Percentiles rank a stretch among this genome's conserved stretches.
Evolutionary conservation across 2,329 filamentous ascomycete species (phyloP).

Genomic region (Beauveria asiatica): DNA sequence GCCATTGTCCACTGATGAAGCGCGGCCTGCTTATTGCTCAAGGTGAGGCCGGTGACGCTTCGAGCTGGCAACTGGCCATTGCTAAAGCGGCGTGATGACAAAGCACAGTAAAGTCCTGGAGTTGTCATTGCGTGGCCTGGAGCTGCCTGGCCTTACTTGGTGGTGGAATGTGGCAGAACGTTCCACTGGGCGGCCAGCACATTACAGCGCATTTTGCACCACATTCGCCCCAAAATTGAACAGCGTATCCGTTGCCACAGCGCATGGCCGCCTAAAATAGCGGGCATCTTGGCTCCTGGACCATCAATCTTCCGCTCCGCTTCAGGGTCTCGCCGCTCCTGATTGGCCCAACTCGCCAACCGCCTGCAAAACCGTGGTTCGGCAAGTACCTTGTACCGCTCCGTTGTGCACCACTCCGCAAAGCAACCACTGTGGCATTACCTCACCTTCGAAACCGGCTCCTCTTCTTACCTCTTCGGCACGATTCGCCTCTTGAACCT

Average conservation of each 20-base stretch:
- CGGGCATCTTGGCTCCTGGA: conserved; percentile 20
- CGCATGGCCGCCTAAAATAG: conserved; percentile 10
- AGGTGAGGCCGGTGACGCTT: not conserved
- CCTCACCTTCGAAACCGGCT: conserved; percentile 9
- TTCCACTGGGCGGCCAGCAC: conserved; percentile 18
- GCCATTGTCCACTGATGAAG: not conserved
- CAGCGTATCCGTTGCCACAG: conserved; percentile 5
- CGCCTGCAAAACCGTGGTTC: not conserved
- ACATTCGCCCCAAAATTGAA: not conserved
- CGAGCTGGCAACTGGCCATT: not conserved
- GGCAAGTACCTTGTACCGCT: conserved; percentile 9
- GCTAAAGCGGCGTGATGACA: not conserved
- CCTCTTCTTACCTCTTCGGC: conserved; percentile 9
- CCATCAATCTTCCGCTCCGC: conserved; percentile 30
- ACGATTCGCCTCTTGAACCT: conserved; percentile 12
- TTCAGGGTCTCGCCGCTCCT: conserved; percentile 20
- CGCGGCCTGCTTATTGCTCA: not conserved
- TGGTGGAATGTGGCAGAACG: conserved; percentile 24
- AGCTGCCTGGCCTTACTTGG: conserved; percentile 3
- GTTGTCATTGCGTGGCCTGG: conserved; percentile 11
- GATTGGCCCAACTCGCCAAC: conserved; percentile 25
- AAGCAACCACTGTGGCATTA: conserved; percentile 13
- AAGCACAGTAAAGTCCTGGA: not conserved
- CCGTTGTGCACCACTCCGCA: not conserved
- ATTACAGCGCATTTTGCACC: conserved; percentile 6